Conservation (phyloP, 2,329 filamentous ascomycete genomes). For the Arthroderma uncinatum region DNA sequence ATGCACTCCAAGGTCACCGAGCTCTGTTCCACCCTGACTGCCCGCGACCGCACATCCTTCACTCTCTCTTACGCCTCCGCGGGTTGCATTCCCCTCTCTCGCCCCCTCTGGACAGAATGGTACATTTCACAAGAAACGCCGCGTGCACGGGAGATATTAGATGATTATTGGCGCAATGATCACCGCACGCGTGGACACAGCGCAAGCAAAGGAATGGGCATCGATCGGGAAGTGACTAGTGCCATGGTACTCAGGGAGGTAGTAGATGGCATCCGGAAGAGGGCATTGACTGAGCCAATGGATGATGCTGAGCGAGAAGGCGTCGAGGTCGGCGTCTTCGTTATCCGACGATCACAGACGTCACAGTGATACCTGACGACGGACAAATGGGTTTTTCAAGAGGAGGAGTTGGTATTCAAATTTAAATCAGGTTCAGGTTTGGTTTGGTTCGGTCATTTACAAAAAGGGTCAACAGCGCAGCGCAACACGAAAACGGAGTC, state of each 20-base stretch:
- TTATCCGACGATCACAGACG: slow-evolving; percentile 34
- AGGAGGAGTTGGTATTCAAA: neutral
- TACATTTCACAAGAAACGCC: slow-evolving; percentile 54
- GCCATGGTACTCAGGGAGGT: slow-evolving; percentile 49
- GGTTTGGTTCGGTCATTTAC: neutral
- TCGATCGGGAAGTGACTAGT: slow-evolving; percentile 37
- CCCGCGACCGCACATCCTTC: slow-evolving; percentile 26
- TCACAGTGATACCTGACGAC: neutral
- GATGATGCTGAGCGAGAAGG: slow-evolving; percentile 34
- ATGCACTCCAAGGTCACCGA: slow-evolving; percentile 34
- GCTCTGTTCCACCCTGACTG: slow-evolving; percentile 29
- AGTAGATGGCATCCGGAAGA: slow-evolving; percentile 45
- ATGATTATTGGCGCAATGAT: slow-evolving; percentile 32
- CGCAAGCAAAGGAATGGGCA: slow-evolving; percentile 13
- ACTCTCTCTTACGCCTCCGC: slow-evolving; percentile 41
- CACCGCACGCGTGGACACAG: slow-evolving; percentile 20
- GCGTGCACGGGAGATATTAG: slow-evolving; percentile 43
- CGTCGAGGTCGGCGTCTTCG: slow-evolving; percentile 39
- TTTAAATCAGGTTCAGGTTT: neutral
- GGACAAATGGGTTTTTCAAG: neutral
- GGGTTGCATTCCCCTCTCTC: slow-evolving; percentile 41
- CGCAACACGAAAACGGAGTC: slow-evolving; percentile 4
- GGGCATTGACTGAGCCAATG: slow-evolving; percentile 21
- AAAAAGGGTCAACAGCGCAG: slow-evolving; percentile 6
- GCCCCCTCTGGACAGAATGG: slow-evolving; percentile 51